phyloP scores from a whole-genome alignment of 768 basidiomycete genomes.

The Mycena albidolilacea region DNA sequence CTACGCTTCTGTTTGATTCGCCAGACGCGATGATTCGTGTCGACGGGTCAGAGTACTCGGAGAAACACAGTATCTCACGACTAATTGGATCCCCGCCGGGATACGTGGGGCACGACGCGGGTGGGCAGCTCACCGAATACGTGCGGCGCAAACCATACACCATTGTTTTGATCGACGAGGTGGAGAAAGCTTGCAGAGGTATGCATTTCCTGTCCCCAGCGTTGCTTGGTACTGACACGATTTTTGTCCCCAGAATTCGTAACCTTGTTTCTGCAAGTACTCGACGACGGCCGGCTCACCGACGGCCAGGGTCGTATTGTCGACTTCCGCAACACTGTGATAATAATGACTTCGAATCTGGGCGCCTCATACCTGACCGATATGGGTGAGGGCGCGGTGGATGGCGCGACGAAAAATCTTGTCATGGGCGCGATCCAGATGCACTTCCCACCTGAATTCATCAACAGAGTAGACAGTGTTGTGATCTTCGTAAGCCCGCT shows the following conservation, averaged over 20 bases:
- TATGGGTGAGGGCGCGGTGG: slow-evolving; percentile 80
- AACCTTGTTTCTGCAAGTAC: slow-evolving; percentile 77
- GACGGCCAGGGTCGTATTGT: slow-evolving; percentile 93
- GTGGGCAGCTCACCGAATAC: slow-evolving; percentile 94
- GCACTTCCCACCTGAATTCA: slow-evolving; percentile 94
- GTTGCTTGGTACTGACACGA: not conserved
- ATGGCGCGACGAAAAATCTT: slow-evolving; percentile 67
- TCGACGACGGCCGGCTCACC: slow-evolving; percentile 93
- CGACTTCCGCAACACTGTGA: slow-evolving; percentile 86
- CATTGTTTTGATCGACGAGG: slow-evolving; percentile 89
- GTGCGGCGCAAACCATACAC: slow-evolving; percentile 92
- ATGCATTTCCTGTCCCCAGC: not conserved
- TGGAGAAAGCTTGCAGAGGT: slow-evolving; percentile 88
- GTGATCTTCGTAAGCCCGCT: slow-evolving; percentile 77
- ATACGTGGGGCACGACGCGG: slow-evolving; percentile 92
- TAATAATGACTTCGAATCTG: slow-evolving; percentile 95
- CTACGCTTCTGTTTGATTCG: slow-evolving; percentile 90
- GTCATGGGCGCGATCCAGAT: slow-evolving; percentile 86
- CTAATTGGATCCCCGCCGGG: slow-evolving; percentile 80
- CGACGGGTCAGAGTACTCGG: slow-evolving; percentile 95
- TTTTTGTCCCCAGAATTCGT: slow-evolving; percentile 55
- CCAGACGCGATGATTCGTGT: slow-evolving; percentile 93
- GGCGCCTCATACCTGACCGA: slow-evolving; percentile 86
- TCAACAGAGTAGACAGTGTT: slow-evolving; percentile 92
- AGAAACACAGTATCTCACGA: slow-evolving; percentile 70